Evolutionary conservation across 495 filamentous ascomycete species (phyloP).

Genomic region (Delitschia confertaspora): DNA sequence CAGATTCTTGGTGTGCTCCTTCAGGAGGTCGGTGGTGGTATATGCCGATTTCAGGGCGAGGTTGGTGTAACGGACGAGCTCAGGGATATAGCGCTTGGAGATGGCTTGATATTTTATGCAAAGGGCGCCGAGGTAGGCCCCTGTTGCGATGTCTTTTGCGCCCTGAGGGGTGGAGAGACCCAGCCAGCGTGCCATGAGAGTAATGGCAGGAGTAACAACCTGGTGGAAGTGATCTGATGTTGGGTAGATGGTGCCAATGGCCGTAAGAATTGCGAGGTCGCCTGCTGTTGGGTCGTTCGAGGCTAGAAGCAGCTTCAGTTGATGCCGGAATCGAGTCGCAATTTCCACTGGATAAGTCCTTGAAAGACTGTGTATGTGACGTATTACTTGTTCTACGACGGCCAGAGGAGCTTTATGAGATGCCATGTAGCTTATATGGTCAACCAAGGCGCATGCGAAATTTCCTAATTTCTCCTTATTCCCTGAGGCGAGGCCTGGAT

Average conservation of each 20-base stretch:
- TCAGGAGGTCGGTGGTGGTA: slow-evolving; percentile 18
- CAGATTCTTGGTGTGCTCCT: slow-evolving; percentile 25
- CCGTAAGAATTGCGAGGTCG: slow-evolving; percentile 73
- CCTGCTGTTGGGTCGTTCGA: slow-evolving; percentile 58
- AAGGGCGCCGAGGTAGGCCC: slow-evolving; percentile 69
- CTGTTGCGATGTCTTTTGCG: slow-evolving; percentile 57
- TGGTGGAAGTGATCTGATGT: slow-evolving; percentile 96
- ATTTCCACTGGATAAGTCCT: slow-evolving; percentile 72
- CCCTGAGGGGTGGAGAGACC: slow-evolving; percentile 59
- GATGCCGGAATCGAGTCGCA: slow-evolving; percentile 62
- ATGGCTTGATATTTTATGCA: slow-evolving; percentile 62
- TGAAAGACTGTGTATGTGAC: slow-evolving; percentile 78
- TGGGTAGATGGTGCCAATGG: slow-evolving; percentile 76
- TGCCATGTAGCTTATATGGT: slow-evolving; percentile 64
- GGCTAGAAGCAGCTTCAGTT: slow-evolving; percentile 56
- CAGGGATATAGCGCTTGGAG: slow-evolving; percentile 79
- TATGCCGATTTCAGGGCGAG: slow-evolving; percentile 48
- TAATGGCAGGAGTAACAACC: slow-evolving; percentile 78
- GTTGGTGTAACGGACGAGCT: slow-evolving; percentile 70
- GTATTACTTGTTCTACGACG: slow-evolving; percentile 58
- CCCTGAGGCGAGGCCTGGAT: slow-evolving; percentile 70
- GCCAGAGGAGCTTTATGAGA: slow-evolving; percentile 44
- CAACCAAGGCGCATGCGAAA: slow-evolving; percentile 67
- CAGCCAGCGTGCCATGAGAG: slow-evolving; percentile 73
- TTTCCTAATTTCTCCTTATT: slow-evolving; percentile 76